Conservation (phyloP, 1,139 yeast genomes). For the Magnusiomyces magnusii region DNA sequence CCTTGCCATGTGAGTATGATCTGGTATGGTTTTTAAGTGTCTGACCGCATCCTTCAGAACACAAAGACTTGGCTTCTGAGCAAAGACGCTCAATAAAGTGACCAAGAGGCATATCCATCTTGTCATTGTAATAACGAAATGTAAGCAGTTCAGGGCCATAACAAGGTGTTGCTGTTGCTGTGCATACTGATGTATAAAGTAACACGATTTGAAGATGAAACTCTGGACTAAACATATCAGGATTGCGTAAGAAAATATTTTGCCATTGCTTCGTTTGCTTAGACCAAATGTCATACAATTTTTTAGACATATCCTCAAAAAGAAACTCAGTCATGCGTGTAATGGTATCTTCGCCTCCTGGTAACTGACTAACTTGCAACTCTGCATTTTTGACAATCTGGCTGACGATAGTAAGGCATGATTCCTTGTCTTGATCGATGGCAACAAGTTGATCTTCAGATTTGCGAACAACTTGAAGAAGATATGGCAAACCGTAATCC, state of each 20-base stretch:
- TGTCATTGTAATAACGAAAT: constrained; percentile 84
- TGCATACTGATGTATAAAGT: constrained; percentile 74
- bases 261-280: constrained; percentile 53
- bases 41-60: constrained; percentile 79
- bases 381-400: constrained; percentile 18
- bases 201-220: constrained; percentile 72
- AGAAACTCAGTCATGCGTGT: constrained; percentile 24
- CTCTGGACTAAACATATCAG: constrained; percentile 53
- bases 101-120: constrained; percentile 75
- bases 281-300: constrained; percentile 28
- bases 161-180: constrained; percentile 85
- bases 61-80: constrained; percentile 54
- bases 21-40: constrained; percentile 66
- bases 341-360: constrained; percentile 23
- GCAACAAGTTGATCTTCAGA: constrained; percentile 43
- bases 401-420: constrained; percentile 19
- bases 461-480: constrained; percentile 48
- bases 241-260: constrained; percentile 42
- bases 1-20: constrained; percentile 83
- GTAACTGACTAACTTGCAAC: constrained; percentile 20
- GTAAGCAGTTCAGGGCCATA: constrained; percentile 78
- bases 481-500: constrained; percentile 56
- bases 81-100: constrained; percentile 78
- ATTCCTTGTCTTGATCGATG: constrained; percentile 28
- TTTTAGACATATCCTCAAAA: constrained; percentile 22